Evolutionary conservation across 345 rosid species (phyloP), one percentile per base, ranked within the genome.

Genomic region (Rhodomyrtus tomentosa): DNA sequence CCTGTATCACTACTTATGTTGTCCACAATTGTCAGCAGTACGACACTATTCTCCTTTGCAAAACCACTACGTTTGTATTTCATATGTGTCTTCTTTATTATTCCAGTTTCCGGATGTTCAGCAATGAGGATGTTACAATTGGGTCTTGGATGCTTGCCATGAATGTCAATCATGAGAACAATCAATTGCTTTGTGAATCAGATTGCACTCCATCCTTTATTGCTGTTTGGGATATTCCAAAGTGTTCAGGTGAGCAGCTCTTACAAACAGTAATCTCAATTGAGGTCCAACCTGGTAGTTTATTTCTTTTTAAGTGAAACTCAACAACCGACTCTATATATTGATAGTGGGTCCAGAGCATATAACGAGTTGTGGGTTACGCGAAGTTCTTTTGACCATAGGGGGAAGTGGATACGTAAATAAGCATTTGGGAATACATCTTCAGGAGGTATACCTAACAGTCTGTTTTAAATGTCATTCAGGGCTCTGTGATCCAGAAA

Each of bases 81-180:
- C 40, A 36, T 68, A 10, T 36, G 18, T 68, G 76, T 68, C 76
- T 38, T 68, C 45, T 68, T 68, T 36, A 68, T 38, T 68, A 38
- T 68, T 68, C 76, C 94, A 96, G 99, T 87, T 95, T 95, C 83
- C 93, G 99, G 90, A 95, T 95, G 99, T 96, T 96, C 88, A 96
- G 98, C 92, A 95, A 96, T 48, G 98, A 96, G 89, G 98, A 95
- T 89, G 98, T 95, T 83, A 96, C 98, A 29, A 95, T 96, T 54
- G 99, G 98, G 84, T 91, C 99, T 82, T 96, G 98, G 99, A 96
- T 96, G 98, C 94, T 96, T 80, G 98, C 98, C 87, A 96, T 96
- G 98, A 96, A 96, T 89, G 99, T 96, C 54, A 89, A 94, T 84
- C 99, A 96, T 24, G 99, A 96, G 92, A 89, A 96, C 84, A 92